Evolutionary conservation across 306 rosid species (phyloP).

Genomic region (Trifolium pratense): DNA sequence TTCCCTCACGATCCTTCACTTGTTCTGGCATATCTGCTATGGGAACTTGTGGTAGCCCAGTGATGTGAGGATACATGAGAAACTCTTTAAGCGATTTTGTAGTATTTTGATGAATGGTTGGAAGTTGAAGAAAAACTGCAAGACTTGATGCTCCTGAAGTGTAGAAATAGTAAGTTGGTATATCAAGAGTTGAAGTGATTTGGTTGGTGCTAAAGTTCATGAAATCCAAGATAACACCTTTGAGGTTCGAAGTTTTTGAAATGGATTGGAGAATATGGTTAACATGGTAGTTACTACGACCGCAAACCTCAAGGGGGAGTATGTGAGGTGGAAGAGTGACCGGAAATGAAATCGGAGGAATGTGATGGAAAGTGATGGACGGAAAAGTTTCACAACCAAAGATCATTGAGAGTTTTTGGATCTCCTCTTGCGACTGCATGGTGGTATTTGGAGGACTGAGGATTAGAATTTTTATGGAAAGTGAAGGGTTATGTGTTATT

Average conservation of each 20-base stretch:
- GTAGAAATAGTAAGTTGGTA: conserved; percentile 51
- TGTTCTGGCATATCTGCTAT: neutral
- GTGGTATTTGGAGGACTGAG: conserved; percentile 39
- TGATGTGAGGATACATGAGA: conserved; percentile 15
- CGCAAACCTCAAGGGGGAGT: conserved; percentile 7
- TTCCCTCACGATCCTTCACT: neutral
- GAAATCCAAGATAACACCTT: conserved; percentile 56
- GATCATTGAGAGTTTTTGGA: neutral
- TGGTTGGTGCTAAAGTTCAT: conserved; percentile 36
- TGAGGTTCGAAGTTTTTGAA: conserved; percentile 9
- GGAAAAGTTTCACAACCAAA: conserved; percentile 10
- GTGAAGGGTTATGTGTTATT: conserved; percentile 43
- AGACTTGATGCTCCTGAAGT: conserved; percentile 41
- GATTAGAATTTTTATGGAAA: conserved; percentile 48
- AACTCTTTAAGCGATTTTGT: conserved; percentile 34
- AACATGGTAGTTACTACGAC: neutral
- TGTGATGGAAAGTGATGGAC: conserved; percentile 46
- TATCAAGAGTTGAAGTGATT: conserved; percentile 36
- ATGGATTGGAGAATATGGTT: conserved; percentile 13
- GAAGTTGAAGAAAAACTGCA: neutral
- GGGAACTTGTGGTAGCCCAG: conserved; percentile 28
- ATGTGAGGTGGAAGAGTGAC: conserved; percentile 1
- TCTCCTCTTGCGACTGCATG: neutral
- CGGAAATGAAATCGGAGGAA: conserved; percentile 5
- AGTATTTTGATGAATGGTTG: conserved; percentile 33